Conservation (phyloP, 2,329 filamentous ascomycete genomes). For the Aspergillus sergii region DNA sequence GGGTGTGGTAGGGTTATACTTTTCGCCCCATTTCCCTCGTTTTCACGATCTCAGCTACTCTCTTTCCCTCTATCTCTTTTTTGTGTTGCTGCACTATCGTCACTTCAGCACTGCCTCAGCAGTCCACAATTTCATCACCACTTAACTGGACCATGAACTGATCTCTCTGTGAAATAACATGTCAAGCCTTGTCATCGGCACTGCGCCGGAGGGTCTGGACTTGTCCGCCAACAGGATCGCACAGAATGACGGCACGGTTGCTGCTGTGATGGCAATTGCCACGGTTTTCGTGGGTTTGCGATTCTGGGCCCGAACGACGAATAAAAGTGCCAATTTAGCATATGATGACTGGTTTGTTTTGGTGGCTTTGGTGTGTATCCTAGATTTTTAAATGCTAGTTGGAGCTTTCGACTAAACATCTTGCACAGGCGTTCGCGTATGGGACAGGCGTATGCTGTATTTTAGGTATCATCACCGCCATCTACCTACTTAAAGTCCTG, state of each 20-base stretch:
- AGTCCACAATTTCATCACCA: neutral
- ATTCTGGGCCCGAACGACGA: slow-evolving; percentile 14
- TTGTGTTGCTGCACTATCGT: too few relatives aligned
- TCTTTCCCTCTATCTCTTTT: neutral
- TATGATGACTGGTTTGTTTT: slow-evolving; percentile 19
- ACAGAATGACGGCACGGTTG: slow-evolving; percentile 13
- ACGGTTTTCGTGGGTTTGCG: slow-evolving; percentile 15
- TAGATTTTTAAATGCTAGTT: neutral
- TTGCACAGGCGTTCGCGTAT: slow-evolving; percentile 10
- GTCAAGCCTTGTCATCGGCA: slow-evolving; percentile 13
- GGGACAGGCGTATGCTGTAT: slow-evolving; percentile 17
- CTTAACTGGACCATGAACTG: neutral
- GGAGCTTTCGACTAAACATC: neutral
- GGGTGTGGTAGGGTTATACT: neutral
- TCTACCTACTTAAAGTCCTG: neutral
- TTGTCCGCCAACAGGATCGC: slow-evolving; percentile 7
- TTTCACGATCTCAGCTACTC: neutral
- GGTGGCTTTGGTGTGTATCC: slow-evolving; percentile 8
- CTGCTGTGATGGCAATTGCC: slow-evolving; percentile 13
- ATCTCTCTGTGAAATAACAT: neutral
- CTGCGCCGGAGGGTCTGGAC: slow-evolving; percentile 8
- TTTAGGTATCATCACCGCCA: neutral
- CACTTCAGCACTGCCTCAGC: neutral
- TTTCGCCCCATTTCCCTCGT: neutral
- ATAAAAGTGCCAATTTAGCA: neutral